phyloP scores from a whole-genome alignment of 2,329 filamentous ascomycete species.

The Pseudogymnoascus sp. region DNA sequence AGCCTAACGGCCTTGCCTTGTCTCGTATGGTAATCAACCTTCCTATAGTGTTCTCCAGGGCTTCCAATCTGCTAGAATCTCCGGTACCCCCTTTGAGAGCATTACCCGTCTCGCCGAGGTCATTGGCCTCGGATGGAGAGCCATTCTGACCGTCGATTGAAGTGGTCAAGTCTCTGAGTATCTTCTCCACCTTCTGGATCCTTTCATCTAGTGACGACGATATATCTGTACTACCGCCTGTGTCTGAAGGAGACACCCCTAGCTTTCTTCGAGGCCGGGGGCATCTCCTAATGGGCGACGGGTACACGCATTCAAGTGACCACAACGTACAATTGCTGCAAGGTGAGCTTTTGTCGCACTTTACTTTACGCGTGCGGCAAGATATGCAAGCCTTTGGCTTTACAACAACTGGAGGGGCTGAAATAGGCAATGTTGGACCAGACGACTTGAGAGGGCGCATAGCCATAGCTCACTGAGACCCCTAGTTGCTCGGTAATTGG shows the following conservation, averaged over 20 bases:
- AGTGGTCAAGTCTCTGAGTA: background rate
- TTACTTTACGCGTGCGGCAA: slow-evolving; percentile 8
- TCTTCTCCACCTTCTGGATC: background rate
- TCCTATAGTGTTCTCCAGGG: background rate
- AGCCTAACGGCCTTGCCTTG: background rate
- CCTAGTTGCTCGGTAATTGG: background rate
- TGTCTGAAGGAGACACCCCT: background rate
- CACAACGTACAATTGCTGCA: slow-evolving; percentile 3
- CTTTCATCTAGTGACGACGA: background rate
- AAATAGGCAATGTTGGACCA: background rate
- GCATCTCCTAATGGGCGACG: background rate
- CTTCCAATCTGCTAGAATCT: background rate
- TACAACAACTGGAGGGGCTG: background rate
- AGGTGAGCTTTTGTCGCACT: background rate
- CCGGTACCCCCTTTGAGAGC: background rate
- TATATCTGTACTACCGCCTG: background rate
- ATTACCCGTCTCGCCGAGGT: background rate
- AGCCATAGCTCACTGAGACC: background rate
- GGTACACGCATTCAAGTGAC: slow-evolving; percentile 4
- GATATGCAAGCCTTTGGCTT: slow-evolving; percentile 9
- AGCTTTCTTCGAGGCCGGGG: background rate
- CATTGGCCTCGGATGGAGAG: background rate
- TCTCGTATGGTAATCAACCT: background rate
- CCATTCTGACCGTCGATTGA: background rate
- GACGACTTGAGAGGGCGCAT: background rate